Base-by-base conservation (phyloP, 2,329 filamentous ascomycete species). In the Calonectria fujianensis region DNA sequence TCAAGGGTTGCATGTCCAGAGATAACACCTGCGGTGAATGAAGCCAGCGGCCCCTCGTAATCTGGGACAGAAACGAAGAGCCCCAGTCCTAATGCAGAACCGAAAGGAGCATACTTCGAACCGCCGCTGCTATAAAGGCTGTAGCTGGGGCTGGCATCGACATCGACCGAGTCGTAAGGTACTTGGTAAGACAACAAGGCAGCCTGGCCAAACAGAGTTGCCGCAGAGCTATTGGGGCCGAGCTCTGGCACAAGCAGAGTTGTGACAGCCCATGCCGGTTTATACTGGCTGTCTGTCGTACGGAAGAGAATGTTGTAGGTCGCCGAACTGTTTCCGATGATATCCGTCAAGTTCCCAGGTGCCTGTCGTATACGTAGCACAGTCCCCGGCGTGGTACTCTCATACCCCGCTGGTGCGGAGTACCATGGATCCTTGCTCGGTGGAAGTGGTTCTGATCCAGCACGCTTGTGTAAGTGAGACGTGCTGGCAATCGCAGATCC, bases 1-100 rank as follows among this genome's bases (percentile, higher is more conserved):
- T 90, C 86, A 24, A 89, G 80, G 3, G 85, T 86, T 0, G 85
- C 85, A 57, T 89, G 85, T 0, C 88, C 89, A 1, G 85, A 85
- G 4, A 85, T 80, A 0, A 85, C 83, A 16, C 87, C 87, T 0
- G 86, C 86, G 0, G 84, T 83, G 76, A 88, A 90, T 0, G 86
- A 84, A 0, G 87, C 87, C 27, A 84, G 78, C 2, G 86, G 86
- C 0, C 87, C 87, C 63, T 89, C 86, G 54, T 86, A 87, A 75
- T 90, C 88, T 0, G 88, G 87, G 1, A 89, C 81, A 8, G 82
- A 86, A 37, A 90, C 83, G 0, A 80, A 81, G 0, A 80, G 52
- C 0, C 79, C 79, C 4, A 79, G 31, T 0, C 76, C 75, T 4
- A 81, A n/a, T 11, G 75, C 77, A 3, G 29, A 32, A 3, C 77